Evolutionary conservation across 352 stramenopile genomes (phyloP), one percentile per base, ranked within the genome.

Genomic region (Pythium grandisporangium): DNA sequence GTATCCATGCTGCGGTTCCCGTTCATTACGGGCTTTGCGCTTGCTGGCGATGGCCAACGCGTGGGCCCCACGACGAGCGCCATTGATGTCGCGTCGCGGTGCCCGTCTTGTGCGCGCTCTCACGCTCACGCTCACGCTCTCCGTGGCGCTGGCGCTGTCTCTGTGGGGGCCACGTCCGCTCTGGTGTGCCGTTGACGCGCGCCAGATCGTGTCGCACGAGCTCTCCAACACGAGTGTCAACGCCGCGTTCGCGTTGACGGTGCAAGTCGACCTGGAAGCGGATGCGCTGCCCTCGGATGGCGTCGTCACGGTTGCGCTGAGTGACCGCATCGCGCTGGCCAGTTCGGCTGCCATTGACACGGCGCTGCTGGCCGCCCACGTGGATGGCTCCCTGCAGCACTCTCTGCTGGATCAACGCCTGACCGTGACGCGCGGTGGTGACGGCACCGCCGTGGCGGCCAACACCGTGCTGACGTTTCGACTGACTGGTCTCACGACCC

Each of bases 181-280:
- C 58, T 36, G 95, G 62, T 49, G 92, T 39, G 10, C 33, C 24
- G 42, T 50, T 16, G 5, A 37, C 4, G 52, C 45, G 41, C 52
- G 54, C 17, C 40, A 45, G 29, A 22, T 55, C 13, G 30, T 30
- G 2, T 55, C 52, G 7, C 30, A 35, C 8, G 5, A 20, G 36
- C 52, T 61, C 34, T 48, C 45, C 11, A 55, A 61, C 23, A 45
- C 52, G 13, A 48, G 34, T 2, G 46, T 45, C 24, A 21, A 10
- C 27, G 40, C 52, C 14, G 12, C 41, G 5, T 48, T 45, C 5
- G 42, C 46, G 12, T 30, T 61, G 2, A 12, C 27, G 24, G 27
- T 61, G 3, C n/a, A 25, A 1, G 21, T 51, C 12, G 45, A 45
- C 21, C 29, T 51, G 12, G 29, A 54, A 11, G 41, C 37, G 16